Percentiles rank a stretch among this genome's conserved stretches.
phyloP scores from a whole-genome alignment of 305 asterid genomes.

The Solanum chacoense region DNA sequence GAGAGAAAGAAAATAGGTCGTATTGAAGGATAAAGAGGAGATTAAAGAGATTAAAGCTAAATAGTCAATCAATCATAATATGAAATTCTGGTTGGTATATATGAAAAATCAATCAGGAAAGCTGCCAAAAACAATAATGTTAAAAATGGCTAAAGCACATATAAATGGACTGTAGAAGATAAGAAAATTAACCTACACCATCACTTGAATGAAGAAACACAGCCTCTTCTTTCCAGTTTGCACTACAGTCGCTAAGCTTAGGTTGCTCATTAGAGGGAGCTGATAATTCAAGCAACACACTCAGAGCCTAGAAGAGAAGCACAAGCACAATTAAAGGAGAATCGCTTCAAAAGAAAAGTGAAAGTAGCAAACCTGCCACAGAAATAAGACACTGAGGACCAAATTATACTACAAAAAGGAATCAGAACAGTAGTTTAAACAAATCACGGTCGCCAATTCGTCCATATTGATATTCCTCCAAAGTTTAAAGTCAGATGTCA shows the following conservation, averaged over 20 bases:
- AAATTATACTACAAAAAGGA: neutral
- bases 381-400: neutral
- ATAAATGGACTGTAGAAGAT: neutral
- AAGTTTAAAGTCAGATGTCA: neutral
- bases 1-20: neutral
- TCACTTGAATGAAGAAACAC: constrained; percentile 22
- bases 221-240: constrained; percentile 28
- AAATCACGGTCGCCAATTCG: neutral
- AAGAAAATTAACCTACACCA: constrained; percentile 34
- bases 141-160: neutral
- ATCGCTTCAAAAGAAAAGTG: neutral
- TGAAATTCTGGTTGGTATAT: neutral
- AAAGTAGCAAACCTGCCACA: neutral
- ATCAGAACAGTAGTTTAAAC: neutral
- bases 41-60: neutral
- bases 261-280: constrained; percentile 39
- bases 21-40: neutral
- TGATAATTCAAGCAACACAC: constrained; percentile 60
- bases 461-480: neutral
- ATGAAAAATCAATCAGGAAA: neutral
- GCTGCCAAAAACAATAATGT: neutral
- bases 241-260: constrained; percentile 16
- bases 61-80: neutral
- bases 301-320: constrained; percentile 52
- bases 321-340: neutral